Evolutionary conservation across 805 yeast species (phyloP), one percentile per base, ranked within the genome.

Genomic region (Nakazawaea ishiwadae): DNA sequence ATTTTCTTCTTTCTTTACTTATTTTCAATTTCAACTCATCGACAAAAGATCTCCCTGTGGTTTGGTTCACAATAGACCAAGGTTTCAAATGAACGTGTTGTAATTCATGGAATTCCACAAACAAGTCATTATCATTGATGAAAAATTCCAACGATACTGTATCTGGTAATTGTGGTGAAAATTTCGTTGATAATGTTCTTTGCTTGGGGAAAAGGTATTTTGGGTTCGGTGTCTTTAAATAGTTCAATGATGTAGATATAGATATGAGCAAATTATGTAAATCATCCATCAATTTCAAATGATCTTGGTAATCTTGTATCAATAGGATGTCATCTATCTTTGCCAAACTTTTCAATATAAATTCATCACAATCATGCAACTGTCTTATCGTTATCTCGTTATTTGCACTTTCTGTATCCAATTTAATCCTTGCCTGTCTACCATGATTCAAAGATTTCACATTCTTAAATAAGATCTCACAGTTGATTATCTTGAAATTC

Each of bases 121-220:
- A 68, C 3, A 82, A 54, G 51, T 84, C 89, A 16, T 81, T 78
- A 54, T 78, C 81, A 47, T 71, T 67, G 17, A 82, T 60, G 40
- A 73, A 74, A 20, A 81, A 50, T 51, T 84, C 91, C 31, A 82
- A 53, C 2, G 81, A 62, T 4, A 80, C 61, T 9, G 62, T 58
- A 2, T 62, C 54, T 11, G 78, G 74, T 35, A 79, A 51, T 18
- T 56, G 61, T 5, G 83, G 83, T 43, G 69, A 70, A 41, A 73
- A 73, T 16, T 46, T 34, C 2, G 43, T 35, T 2, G 67, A 51
- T 1, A 60, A 50, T 3, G 73, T 59, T 18, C 72, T 63, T 51
- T 78, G 71, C 20, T 60, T 55, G 1, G 91, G 91, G 52, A 83
- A 84, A 16, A 76, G 66, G 20, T 81, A 60, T 10, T 56, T 55